Base-by-base conservation (phyloP, 805 yeast genomes). In the Cyberlindnera bimundalis region DNA sequence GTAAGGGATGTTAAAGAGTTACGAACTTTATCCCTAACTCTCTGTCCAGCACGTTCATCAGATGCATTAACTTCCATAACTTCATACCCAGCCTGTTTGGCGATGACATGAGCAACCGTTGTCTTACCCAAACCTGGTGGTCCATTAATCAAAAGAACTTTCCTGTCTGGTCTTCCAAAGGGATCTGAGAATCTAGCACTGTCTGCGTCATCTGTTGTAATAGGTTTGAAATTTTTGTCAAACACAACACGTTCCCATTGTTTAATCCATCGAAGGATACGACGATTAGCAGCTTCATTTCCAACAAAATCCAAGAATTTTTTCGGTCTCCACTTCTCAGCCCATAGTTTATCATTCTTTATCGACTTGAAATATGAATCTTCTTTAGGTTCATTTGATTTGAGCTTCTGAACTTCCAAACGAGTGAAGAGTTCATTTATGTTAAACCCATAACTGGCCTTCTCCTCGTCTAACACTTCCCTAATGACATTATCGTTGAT, bases 61-160 rank as follows among this genome's bases (percentile, higher is more conserved):
- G 84, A 76, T 6, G 98, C 96, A 63, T 91, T 91, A 45, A 91
- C 73, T 53, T 91, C 99, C 50, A 84, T 73, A 0, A 84, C 74
- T 33, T 79, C 78, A 58, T 84, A 91, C 0, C 95, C 95, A 29
- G 85, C 74, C 48, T 86, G 96, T 33, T 70, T 72, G 3, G 96
- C 93, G 27, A 89, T 73, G 2, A 88, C 76, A 55, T 90, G 96
- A 0, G 91, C 87, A 2, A 89, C 81, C 0, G 93, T 77, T 0
- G 98, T 90, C 58, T 91, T 91, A 9, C 99, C 99, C 14, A 84
- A 71, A 2, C 99, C 99, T 0, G 96, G 89, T 0, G 96, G 93
- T 0, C 99, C 99, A 58, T 83, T 88, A 10, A 93, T 73, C 29
- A 93, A 65, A 16, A 93, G 58, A 0, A 93, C 70, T 48, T 78